Evolutionary conservation across 768 basidiomycete genomes (phyloP), one percentile per base, ranked within the genome.

Genomic region (Gloeostereum incarnatum): DNA sequence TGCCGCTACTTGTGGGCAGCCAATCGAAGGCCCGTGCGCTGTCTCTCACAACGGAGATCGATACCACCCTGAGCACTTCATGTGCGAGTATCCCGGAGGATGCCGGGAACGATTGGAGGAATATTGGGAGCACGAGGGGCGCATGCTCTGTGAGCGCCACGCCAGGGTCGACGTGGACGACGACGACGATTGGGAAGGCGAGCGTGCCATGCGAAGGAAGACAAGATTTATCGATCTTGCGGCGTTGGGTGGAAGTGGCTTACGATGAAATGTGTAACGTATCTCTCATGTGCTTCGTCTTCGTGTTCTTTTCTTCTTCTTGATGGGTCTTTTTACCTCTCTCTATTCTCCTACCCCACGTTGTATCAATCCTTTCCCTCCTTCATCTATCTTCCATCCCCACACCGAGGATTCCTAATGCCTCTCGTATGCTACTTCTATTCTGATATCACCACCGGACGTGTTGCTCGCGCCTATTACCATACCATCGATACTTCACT

Each of bases 21-120:
- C 92, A 4, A 90, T 97, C 46, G 92, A 97, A 60, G 92, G 92
- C 1, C 80, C 90, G 1, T 96, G 91, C 55, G 87, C 92, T 8
- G 77, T 93, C 14, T 88, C 86, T 13, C 81, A 92, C 46, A 62
- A 75, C 8, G 83, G 84, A 7, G 78, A 76, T 49, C 71, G 83
- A 21, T 94, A 82, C 60, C 92, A 94, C 55, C 87, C 90, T 4
- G 86, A 87, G 42, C 90, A 92, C 55, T 71, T 96, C 52, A 63
- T 75, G 19, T 96, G 92, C 58, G 89, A 93, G 60, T 72, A 78
- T 49, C 65, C 6, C 9, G n/a, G 14, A 14, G 10, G n/a, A 30
- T 73, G 82, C 62, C 61, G 58, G 41, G 75, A 73, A 61, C 68
- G 60, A 39, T 60, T 82, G 45, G 78, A 70, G 44, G 86, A 93